phyloP scores from a whole-genome alignment of 2,329 filamentous ascomycete species.

The Fusarium goolgardi region DNA sequence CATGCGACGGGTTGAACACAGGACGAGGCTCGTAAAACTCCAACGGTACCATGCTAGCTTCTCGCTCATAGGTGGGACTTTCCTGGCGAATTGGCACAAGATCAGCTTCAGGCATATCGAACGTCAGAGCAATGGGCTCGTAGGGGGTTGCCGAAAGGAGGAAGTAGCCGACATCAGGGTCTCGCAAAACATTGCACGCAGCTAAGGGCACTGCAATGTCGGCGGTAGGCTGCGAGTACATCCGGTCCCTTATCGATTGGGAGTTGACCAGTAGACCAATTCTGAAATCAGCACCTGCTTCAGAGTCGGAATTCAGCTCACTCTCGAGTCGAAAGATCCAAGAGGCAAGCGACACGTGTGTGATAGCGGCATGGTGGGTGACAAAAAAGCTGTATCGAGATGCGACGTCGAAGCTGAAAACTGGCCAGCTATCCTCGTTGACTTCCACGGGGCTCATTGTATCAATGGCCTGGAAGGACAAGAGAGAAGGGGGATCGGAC shows the following conservation, averaged over 20 bases:
- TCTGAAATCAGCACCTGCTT: conserved; percentile 70
- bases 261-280: conserved; percentile 70
- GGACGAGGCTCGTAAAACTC: conserved; percentile 73
- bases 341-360: conserved; percentile 67
- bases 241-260: conserved; percentile 67
- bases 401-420: conserved; percentile 70
- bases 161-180: conserved; percentile 73
- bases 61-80: conserved; percentile 57
- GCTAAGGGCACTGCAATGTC: conserved; percentile 63
- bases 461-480: conserved; percentile 73
- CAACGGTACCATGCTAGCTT: conserved; percentile 58
- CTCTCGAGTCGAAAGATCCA: conserved; percentile 74
- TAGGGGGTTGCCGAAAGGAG: conserved; percentile 69
- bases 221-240: conserved; percentile 65
- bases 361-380: conserved; percentile 70
- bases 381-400: conserved; percentile 73
- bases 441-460: conserved; percentile 67
- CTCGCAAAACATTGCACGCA: conserved; percentile 65
- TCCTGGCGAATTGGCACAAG: conserved; percentile 57
- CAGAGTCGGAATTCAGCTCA: conserved; percentile 67
- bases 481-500: conserved; percentile 59
- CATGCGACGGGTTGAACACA: conserved; percentile 71
- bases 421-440: conserved; percentile 68
- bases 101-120: conserved; percentile 68
- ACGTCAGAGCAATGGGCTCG: conserved; percentile 68